Conservation (phyloP, 352 stramenopile genomes). For the Phytophthora sp. region DNA sequence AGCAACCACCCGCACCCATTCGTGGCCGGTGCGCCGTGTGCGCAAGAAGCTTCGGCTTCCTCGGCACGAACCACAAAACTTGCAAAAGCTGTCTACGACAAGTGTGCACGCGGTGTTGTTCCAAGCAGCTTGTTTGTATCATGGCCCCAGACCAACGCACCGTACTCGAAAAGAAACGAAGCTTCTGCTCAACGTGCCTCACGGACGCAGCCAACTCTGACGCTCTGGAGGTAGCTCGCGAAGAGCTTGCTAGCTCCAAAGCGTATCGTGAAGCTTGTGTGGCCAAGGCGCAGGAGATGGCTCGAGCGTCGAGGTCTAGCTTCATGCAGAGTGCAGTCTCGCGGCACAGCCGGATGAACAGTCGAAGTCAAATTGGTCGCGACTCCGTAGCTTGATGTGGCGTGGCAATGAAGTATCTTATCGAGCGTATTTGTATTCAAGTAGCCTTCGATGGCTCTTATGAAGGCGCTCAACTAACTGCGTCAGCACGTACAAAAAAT, state of each 20-base stretch:
- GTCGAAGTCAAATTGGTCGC: slow-evolving; percentile 15
- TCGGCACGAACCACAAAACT: slow-evolving; percentile 31
- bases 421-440: slow-evolving; percentile 4
- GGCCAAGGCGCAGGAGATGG: slow-evolving; percentile 28
- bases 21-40: slow-evolving; percentile 31
- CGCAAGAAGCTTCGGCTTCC: slow-evolving; percentile 38
- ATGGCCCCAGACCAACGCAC: slow-evolving; percentile 31
- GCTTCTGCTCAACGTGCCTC: slow-evolving; percentile 42
- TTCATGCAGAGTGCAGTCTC: slow-evolving; percentile 29
- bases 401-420: neutral
- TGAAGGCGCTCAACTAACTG: neutral
- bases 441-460: slow-evolving; percentile 1
- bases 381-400: slow-evolving; percentile 8
- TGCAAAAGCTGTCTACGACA: slow-evolving; percentile 40
- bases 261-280: slow-evolving; percentile 26
- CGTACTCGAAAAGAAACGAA: slow-evolving; percentile 35
- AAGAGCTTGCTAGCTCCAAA: slow-evolving; percentile 39
- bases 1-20: slow-evolving; percentile 13
- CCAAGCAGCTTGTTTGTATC: slow-evolving; percentile 41
- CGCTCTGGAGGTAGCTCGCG: slow-evolving; percentile 34
- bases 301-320: slow-evolving; percentile 11
- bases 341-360: slow-evolving; percentile 25
- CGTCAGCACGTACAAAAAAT: slow-evolving; percentile 1
- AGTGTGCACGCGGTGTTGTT: slow-evolving; percentile 39
- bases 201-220: slow-evolving; percentile 37